Conservation (phyloP, 2,329 filamentous ascomycete genomes). For the Botrytis galanthina region DNA sequence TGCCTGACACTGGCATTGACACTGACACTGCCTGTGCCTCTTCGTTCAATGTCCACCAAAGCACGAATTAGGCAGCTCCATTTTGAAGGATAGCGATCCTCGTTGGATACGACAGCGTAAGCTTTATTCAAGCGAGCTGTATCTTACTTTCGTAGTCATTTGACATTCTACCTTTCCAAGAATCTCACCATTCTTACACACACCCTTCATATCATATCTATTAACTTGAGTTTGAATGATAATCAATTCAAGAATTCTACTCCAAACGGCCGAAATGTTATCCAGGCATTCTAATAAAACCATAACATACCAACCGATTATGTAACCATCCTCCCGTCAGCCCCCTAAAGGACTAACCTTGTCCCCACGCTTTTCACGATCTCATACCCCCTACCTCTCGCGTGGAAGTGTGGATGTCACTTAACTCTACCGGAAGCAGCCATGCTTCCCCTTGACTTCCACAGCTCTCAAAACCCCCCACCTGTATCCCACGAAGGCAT, state of each 20-base stretch:
- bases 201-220: neutral
- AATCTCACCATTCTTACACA: slow-evolving; percentile 4
- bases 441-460: slow-evolving; percentile 18
- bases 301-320: slow-evolving; percentile 7
- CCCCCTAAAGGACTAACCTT: slow-evolving; percentile 16
- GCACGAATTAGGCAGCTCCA: slow-evolving; percentile 12
- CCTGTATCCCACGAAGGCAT: slow-evolving; percentile 10
- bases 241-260: neutral
- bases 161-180: neutral
- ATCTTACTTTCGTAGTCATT: slow-evolving; percentile 8
- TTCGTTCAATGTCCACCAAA: neutral
- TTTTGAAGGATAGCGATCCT: slow-evolving; percentile 11
- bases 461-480: slow-evolving; percentile 9
- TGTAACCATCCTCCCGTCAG: slow-evolving; percentile 17
- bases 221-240: neutral
- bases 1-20: neutral
- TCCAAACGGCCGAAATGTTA: neutral
- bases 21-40: neutral
- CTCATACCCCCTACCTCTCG: slow-evolving; percentile 18
- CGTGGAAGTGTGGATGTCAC: slow-evolving; percentile 20
- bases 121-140: neutral
- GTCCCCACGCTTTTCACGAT: slow-evolving; percentile 15
- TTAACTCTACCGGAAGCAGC: slow-evolving; percentile 15
- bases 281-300: neutral
- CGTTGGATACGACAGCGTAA: slow-evolving; percentile 16